Base-by-base conservation (phyloP, 371 early-diverging fungal genomes). In the Circinella umbellata region DNA sequence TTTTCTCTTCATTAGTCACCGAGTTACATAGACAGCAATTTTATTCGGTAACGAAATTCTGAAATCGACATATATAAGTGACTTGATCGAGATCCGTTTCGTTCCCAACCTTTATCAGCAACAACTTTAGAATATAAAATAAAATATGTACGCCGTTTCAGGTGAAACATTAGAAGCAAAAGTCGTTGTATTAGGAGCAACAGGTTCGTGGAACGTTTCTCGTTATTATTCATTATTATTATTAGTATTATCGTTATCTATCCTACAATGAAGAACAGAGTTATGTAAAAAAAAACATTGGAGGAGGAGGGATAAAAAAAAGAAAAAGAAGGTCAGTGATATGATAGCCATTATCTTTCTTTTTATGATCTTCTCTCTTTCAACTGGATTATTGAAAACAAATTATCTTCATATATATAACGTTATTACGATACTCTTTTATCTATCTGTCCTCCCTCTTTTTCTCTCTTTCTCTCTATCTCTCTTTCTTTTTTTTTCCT, bases 131-230 rank as follows among this genome's bases (percentile, higher is more conserved):
- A 27, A 27, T 51, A 51, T 51, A 51, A 13, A 51, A 14, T 15
- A 51, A 14, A 51, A 61, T 27, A 27, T 61, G 62, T 38, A 61
- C 17, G 18, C 46, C 38, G 15, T 14, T 36, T 27, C 48, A 9
- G 36, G 42, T 4, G 60, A 37, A 17, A 72, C 82, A 62, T 77
- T 89, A 65, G 89, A 89, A 78, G 89, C 89, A 64, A 90, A 91
- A 72, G 90, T 91, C 57, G 92, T 89, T 61, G 84, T 89, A 65
- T 76, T 89, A 57, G 88, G 89, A 61, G 86, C 87, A 69, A 87
- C 87, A 85, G 87, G 89, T 88, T 83, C 72, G 76, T 72, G 39
- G 54, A 27, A 55, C 37, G 51, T 47, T 39, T 70, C 54, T 48
- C 59, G 69, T 69, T 63, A 42, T 42, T 42, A 42, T 27, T 67